Evolutionary conservation across 2,329 filamentous ascomycete genomes (phyloP).

Genomic region (Ceratocystis ficicola): DNA sequence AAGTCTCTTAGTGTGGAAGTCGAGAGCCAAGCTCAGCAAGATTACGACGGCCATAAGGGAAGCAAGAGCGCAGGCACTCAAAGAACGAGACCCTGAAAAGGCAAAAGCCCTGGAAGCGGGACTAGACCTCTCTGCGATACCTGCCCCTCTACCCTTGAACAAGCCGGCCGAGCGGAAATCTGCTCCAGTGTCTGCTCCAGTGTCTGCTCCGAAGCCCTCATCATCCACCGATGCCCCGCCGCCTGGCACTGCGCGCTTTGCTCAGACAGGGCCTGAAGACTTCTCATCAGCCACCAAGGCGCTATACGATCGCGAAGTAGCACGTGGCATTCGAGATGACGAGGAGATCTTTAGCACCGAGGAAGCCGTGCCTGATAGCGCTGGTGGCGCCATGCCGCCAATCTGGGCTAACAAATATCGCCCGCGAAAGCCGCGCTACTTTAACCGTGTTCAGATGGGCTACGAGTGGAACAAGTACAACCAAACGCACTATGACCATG

Average conservation of each 20-base stretch:
- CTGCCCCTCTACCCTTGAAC: conserved; percentile 7
- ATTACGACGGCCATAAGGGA: conserved; percentile 66
- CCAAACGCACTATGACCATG: conserved; percentile 97
- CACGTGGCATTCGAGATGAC: conserved; percentile 79
- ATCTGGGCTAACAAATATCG: conserved; percentile 71
- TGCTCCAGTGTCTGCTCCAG: conserved; percentile 1
- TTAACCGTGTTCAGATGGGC: conserved; percentile 96
- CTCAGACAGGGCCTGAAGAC: conserved; percentile 58
- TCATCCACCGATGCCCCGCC: conserved; percentile 28
- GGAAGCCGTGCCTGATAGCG: conserved; percentile 55
- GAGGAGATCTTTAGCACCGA: conserved; percentile 93
- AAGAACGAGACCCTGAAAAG: conserved; percentile 54
- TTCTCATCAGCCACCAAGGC: conserved; percentile 79
- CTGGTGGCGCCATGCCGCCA: conserved; percentile 45
- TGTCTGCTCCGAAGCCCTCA: not conserved
- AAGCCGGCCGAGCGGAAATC: not conserved
- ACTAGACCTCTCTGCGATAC: conserved; percentile 24
- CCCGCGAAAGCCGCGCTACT: conserved; percentile 87
- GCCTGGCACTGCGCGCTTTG: conserved; percentile 55
- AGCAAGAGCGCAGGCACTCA: conserved; percentile 53
- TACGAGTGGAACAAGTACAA: conserved; percentile 99
- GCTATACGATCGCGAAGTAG: conserved; percentile 83
- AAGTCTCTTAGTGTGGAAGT: conserved; percentile 80
- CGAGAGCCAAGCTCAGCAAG: conserved; percentile 67
- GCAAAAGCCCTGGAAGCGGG: conserved; percentile 32